Evolutionary conservation across 257 asterid genomes (phyloP).

Genomic region (Linaria vulgaris): DNA sequence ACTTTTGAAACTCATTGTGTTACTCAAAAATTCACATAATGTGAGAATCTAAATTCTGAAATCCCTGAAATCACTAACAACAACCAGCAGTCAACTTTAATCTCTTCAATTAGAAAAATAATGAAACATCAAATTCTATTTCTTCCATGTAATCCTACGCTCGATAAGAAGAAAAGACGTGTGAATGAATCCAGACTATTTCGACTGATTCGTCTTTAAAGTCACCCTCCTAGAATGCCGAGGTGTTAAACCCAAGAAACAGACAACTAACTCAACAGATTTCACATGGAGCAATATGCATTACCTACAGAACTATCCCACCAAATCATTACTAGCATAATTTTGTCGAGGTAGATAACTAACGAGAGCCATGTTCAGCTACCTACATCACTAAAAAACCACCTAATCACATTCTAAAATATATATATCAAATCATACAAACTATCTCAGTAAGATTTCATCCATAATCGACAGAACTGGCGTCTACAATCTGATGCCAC

Average conservation of each 20-base stretch:
- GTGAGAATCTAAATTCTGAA: background rate
- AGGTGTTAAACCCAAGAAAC: constrained; percentile 8
- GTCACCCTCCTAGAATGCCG: background rate
- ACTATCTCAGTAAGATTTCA: too few species aligned
- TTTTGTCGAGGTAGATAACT: too few species aligned
- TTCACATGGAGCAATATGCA: background rate
- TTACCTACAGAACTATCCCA: background rate
- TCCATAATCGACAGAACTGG: too few species aligned
- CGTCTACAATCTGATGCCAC: too few species aligned
- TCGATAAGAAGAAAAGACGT: background rate
- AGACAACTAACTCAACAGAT: background rate
- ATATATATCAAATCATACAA: too few species aligned
- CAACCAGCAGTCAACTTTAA: too few species aligned
- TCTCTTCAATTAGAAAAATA: background rate
- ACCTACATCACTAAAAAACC: too few species aligned
- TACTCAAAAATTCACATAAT: background rate
- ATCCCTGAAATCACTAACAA: background rate
- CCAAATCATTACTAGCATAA: too few species aligned
- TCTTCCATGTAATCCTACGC: background rate
- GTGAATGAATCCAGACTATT: background rate
- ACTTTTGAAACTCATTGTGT: background rate
- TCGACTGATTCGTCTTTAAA: background rate
- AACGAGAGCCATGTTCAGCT: too few species aligned
- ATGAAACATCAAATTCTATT: background rate
- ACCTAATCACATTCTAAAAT: too few species aligned